Conservation (phyloP, 148 eudicot species). For the Beta vulgaris region DNA sequence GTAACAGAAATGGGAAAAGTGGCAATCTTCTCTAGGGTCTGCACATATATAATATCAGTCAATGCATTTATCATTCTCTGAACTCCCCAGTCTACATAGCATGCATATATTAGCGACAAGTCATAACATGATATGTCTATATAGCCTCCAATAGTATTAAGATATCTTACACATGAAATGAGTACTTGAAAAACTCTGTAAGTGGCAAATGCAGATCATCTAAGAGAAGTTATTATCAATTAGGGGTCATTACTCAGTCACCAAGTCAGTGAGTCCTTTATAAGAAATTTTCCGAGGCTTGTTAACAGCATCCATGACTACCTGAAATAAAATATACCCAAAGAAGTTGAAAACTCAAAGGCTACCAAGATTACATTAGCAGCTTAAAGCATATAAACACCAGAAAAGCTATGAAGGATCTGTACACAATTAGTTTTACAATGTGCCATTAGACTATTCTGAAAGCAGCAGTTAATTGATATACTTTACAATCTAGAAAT, state of each 20-base stretch:
- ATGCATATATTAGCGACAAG: background rate
- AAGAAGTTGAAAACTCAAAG: background rate
- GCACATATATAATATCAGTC: no score
- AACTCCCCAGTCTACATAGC: background rate
- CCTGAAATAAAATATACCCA: constrained; percentile 43
- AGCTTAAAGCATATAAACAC: constrained; percentile 9
- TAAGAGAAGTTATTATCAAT: constrained; percentile 10
- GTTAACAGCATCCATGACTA: constrained; percentile 96
- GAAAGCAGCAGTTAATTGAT: background rate
- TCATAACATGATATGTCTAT: background rate
- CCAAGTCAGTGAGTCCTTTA: constrained; percentile 93
- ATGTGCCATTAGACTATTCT: background rate
- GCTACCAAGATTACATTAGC: constrained; percentile 5
- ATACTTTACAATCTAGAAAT: background rate
- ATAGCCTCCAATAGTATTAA: background rate
- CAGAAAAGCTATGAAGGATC: background rate
- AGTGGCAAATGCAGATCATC: constrained; percentile 12
- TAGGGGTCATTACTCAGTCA: constrained; percentile 71
- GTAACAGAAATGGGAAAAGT: background rate
- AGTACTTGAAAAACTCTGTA: background rate
- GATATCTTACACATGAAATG: background rate
- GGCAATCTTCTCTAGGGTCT: constrained; percentile 1
- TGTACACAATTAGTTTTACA: background rate
- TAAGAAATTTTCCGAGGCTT: constrained; percentile 84
- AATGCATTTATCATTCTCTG: background rate